Percentiles rank a stretch among this genome's conserved stretches.
Conservation (phyloP, 495 filamentous ascomycete species). For the Penicillium maclennaniae region DNA sequence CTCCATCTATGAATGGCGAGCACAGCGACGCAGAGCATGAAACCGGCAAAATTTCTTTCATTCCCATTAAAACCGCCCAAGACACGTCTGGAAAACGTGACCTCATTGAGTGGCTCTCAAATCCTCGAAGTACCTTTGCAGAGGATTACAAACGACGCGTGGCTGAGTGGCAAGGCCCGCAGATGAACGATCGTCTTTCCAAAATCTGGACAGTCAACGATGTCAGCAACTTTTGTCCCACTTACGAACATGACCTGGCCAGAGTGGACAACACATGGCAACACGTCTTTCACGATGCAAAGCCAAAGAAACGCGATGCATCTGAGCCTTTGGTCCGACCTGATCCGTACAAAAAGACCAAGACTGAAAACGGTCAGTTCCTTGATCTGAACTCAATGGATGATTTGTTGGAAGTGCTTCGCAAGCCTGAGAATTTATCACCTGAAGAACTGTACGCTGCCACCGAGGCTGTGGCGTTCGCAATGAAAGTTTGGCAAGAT, state of each 20-base stretch:
- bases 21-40: constrained; percentile 5
- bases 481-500: constrained; percentile 57
- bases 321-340: constrained; percentile 46
- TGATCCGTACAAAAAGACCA: constrained; percentile 34
- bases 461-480: constrained; percentile 48
- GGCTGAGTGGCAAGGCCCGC: constrained; percentile 17
- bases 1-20: constrained; percentile 7
- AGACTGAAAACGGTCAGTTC: constrained; percentile 38
- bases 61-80: constrained; percentile 1
- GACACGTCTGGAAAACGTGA: constrained; percentile 9
- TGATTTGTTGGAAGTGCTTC: constrained; percentile 32
- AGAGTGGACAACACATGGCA: constrained; percentile 32
- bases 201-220: constrained; percentile 57
- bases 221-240: constrained; percentile 41
- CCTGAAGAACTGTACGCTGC: constrained; percentile 51
- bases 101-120: constrained; percentile 26
- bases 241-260: constrained; percentile 30
- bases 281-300: constrained; percentile 29
- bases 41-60: not conserved
- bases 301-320: constrained; percentile 41
- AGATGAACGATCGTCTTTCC: constrained; percentile 55
- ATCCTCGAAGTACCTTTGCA: constrained; percentile 22
- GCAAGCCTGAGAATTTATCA: constrained; percentile 32
- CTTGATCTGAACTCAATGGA: constrained; percentile 39
- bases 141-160: constrained; percentile 19